Evolutionary conservation across 768 basidiomycete genomes (phyloP).

Genomic region (Cyathus striatus): DNA sequence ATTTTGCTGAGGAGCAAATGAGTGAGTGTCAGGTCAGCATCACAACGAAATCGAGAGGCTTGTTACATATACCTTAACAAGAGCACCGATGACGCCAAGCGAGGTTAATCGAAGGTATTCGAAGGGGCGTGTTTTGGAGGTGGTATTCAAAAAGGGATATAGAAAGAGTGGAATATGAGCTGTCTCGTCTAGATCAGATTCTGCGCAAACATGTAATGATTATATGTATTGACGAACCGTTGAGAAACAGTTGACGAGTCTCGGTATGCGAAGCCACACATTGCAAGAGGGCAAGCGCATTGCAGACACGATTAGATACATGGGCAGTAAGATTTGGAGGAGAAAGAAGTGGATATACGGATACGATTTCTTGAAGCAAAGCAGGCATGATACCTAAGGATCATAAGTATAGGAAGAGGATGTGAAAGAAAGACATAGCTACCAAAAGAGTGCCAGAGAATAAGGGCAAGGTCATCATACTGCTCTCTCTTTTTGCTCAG

Average conservation of each 20-base stretch:
- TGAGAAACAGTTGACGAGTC: conserved; percentile 91
- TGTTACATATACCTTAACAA: conserved; percentile 83
- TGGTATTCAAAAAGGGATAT: conserved; percentile 98
- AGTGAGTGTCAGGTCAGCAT: too few species aligned
- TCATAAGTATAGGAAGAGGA: not conserved
- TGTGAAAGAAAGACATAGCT: conserved; percentile 15
- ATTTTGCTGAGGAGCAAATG: conserved; percentile 78
- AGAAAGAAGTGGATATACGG: conserved; percentile 92
- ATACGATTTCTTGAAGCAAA: conserved; percentile 94
- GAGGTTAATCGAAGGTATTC: conserved; percentile 99
- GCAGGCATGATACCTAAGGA: conserved; percentile 91
- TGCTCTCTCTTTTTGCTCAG: conserved; percentile 98
- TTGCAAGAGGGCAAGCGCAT: conserved; percentile 94
- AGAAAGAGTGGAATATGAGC: conserved; percentile 98
- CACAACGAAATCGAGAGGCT: too few species aligned
- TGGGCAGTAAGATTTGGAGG: conserved; percentile 96
- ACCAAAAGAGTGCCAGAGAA: conserved; percentile 99
- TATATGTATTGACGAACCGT: conserved; percentile 66
- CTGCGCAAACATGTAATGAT: conserved; percentile 2
- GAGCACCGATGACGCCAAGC: conserved; percentile 97
- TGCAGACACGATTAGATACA: conserved; percentile 97
- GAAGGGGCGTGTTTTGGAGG: conserved; percentile 98
- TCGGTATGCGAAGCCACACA: conserved; percentile 98
- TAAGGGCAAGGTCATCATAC: conserved; percentile 95
- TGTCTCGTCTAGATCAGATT: conserved; percentile 54